Percentiles rank a stretch among this genome's conserved stretches.
Conservation (phyloP, 2,329 filamentous ascomycete genomes). For the Scedosporium apiospermum region DNA sequence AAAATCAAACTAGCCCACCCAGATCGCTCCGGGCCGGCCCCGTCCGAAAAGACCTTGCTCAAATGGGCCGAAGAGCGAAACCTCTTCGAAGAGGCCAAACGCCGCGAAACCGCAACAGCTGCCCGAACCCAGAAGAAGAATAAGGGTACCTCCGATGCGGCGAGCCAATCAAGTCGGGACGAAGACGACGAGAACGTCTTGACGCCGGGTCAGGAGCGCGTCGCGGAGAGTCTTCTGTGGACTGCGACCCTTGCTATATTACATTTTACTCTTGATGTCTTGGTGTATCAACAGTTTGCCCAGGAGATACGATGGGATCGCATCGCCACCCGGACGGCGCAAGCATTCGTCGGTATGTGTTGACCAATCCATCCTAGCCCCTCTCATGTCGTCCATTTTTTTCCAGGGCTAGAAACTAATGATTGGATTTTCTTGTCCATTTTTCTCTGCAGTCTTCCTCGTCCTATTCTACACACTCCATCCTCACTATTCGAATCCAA, state of each 20-base stretch:
- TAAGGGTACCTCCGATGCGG: slow-evolving; percentile 7
- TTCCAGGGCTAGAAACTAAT: not conserved
- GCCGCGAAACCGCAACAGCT: slow-evolving; percentile 21
- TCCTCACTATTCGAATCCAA: slow-evolving; percentile 37
- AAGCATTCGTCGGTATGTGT: slow-evolving; percentile 41
- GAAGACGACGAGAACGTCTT: slow-evolving; percentile 20
- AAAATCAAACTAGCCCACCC: slow-evolving; percentile 58
- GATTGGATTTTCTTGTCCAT: not conserved
- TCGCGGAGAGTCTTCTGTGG: slow-evolving; percentile 49
- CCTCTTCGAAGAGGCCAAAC: slow-evolving; percentile 42
- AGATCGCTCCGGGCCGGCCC: slow-evolving; percentile 48
- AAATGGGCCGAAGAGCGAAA: slow-evolving; percentile 59
- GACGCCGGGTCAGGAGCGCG: slow-evolving; percentile 36
- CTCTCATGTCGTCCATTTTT: slow-evolving; percentile 3
- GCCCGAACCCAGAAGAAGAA: slow-evolving; percentile 17
- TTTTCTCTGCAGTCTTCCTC: slow-evolving; percentile 36
- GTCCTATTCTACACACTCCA: slow-evolving; percentile 49
- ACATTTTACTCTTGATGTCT: slow-evolving; percentile 69
- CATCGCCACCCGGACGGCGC: slow-evolving; percentile 41
- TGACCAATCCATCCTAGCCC: not conserved
- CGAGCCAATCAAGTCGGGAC: not conserved
- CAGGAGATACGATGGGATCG: slow-evolving; percentile 51
- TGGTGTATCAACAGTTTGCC: slow-evolving; percentile 73
- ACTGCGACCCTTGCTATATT: slow-evolving; percentile 56
- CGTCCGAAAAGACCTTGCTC: slow-evolving; percentile 58